phyloP scores from a whole-genome alignment of 495 filamentous ascomycete species.

The Trichoderma asperelloides region DNA sequence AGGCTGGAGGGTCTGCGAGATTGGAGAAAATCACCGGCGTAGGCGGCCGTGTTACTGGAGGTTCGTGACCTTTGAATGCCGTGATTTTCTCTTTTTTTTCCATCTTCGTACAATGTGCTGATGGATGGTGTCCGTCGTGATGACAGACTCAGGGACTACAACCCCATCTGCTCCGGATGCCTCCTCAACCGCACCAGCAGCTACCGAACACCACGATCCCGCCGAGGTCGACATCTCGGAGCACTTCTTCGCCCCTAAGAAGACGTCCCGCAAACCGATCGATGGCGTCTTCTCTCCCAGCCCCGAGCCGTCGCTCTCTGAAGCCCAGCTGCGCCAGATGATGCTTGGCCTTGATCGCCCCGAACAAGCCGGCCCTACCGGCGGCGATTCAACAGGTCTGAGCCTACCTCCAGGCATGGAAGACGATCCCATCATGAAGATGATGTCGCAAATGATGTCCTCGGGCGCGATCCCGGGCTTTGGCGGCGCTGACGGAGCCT shows the following conservation, averaged over 20 bases:
- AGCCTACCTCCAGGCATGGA: conserved; percentile 15
- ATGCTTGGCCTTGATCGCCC: conserved; percentile 28
- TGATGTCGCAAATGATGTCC: conserved; percentile 36
- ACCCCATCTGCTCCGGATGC: neutral
- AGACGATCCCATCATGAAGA: conserved; percentile 28
- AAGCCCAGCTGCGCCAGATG: conserved; percentile 36
- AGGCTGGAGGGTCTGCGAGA: conserved; percentile 65
- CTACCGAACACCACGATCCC: conserved; percentile 42
- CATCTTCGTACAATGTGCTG: neutral
- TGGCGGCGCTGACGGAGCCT: conserved; percentile 23
- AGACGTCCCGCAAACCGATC: conserved; percentile 22
- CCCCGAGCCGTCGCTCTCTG: conserved; percentile 20
- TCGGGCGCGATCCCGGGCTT: conserved; percentile 22
- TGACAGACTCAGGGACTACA: neutral
- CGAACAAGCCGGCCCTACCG: conserved; percentile 6
- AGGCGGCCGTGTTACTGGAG: conserved; percentile 52
- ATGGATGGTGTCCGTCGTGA: neutral
- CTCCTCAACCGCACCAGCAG: neutral
- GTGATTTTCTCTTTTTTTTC: neutral
- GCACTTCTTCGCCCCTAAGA: conserved; percentile 44
- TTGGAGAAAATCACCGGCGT: conserved; percentile 78
- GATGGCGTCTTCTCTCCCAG: conserved; percentile 16
- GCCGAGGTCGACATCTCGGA: conserved; percentile 65
- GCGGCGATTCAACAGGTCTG: neutral
- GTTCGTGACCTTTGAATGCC: conserved; percentile 19